phyloP scores from a whole-genome alignment of 1,284 basidiomycete species.

The Ganoderma boninense region DNA sequence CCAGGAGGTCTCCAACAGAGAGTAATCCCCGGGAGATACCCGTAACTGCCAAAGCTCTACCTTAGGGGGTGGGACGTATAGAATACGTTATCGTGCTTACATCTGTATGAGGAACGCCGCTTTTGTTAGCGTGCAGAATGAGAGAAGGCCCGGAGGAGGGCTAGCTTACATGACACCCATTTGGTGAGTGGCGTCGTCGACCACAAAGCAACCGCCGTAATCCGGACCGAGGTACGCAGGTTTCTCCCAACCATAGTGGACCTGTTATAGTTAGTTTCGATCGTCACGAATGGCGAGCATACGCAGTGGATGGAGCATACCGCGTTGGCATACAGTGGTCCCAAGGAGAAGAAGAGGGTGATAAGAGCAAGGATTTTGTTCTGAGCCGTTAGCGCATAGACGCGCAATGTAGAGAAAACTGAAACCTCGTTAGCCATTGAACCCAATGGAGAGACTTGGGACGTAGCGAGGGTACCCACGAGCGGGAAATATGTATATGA shows the following conservation, averaged over 20 bases:
- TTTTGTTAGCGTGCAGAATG: background rate
- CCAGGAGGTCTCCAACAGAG: constrained; percentile 9
- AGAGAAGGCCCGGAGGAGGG: background rate
- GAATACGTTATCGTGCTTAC: background rate
- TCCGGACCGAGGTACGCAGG: constrained; percentile 7
- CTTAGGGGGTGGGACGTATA: background rate
- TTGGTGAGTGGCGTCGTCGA: constrained; percentile 8
- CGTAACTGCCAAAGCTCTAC: background rate
- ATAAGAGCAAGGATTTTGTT: constrained; percentile 7
- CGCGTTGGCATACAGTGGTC: constrained; percentile 13
- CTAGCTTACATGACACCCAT: constrained; percentile 12
- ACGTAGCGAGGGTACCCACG: background rate
- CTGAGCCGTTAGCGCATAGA: constrained; percentile 10
- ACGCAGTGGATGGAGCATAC: background rate
- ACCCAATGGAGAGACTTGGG: background rate
- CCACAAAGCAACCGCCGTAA: constrained; percentile 10
- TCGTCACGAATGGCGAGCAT: background rate
- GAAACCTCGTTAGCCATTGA: background rate
- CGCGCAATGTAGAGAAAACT: constrained; percentile 15
- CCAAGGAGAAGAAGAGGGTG: constrained; percentile 10
- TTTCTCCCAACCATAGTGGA: constrained; percentile 15
- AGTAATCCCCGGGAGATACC: constrained; percentile 16
- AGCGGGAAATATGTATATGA: constrained; percentile 17
- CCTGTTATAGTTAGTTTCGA: background rate
- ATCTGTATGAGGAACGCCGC: background rate